Conservation (phyloP, 1,284 basidiomycete species). For the Tetrapyrgos nigripes region DNA sequence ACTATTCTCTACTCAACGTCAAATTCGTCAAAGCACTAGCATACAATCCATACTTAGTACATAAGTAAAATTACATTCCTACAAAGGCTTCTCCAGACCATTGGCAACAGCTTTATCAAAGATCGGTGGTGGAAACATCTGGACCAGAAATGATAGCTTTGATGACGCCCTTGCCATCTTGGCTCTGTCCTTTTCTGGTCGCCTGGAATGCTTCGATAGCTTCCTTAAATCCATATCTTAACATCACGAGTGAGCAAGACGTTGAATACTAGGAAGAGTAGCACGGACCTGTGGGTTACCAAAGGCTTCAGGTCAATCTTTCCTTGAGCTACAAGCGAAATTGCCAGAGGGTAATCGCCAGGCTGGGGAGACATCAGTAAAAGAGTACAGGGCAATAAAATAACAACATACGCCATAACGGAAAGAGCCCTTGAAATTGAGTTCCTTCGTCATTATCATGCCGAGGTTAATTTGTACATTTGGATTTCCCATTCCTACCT, state of each 20-base stretch:
- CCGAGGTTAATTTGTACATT: slow-evolving; percentile 70
- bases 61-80: too few relatives aligned
- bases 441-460: slow-evolving; percentile 74
- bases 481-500: slow-evolving; percentile 80
- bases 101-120: too few relatives aligned
- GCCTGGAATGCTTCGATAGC: slow-evolving; percentile 85
- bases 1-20: too few relatives aligned
- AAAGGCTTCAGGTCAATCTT: slow-evolving; percentile 89
- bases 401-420: slow-evolving; percentile 73
- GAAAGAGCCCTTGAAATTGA: slow-evolving; percentile 87
- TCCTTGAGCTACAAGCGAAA: slow-evolving; percentile 80
- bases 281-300: slow-evolving; percentile 79
- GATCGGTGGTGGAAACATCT: slow-evolving; percentile 44
- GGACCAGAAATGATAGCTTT: slow-evolving; percentile 83
- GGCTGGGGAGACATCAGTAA: slow-evolving; percentile 49
- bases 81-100: too few relatives aligned
- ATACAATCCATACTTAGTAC: too few relatives aligned
- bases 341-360: slow-evolving; percentile 86
- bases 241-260: background rate
- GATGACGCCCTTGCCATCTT: slow-evolving; percentile 76
- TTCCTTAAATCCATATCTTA: slow-evolving; percentile 76
- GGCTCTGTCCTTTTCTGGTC: slow-evolving; percentile 80
- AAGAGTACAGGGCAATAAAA: background rate
- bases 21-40: too few relatives aligned
- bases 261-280: background rate